Evolutionary conservation across 2,329 filamentous ascomycete genomes (phyloP).

Genomic region (Coniochaeta prunicola): DNA sequence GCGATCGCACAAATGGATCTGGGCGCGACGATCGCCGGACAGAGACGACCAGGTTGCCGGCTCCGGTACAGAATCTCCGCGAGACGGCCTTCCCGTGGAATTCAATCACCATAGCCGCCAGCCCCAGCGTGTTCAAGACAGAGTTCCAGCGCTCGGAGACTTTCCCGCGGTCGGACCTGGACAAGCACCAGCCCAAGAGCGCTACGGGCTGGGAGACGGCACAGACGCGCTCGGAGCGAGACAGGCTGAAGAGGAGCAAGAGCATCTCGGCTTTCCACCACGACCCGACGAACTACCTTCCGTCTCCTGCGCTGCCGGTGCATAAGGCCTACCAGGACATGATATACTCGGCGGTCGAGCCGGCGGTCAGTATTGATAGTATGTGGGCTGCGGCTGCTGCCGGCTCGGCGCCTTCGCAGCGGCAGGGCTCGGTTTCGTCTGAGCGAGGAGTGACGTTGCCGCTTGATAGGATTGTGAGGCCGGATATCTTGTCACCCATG

Average conservation of each 20-base stretch:
- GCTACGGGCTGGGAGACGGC: not conserved
- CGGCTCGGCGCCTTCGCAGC: not conserved
- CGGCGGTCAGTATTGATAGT: not conserved
- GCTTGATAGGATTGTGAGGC: not conserved
- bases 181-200: not conserved
- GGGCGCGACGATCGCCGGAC: not conserved
- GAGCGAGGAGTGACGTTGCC: not conserved
- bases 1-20: slow-evolving; percentile 24
- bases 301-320: not conserved
- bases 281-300: not conserved
- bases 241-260: not conserved
- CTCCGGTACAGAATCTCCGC: not conserved
- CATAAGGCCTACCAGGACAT: not conserved
- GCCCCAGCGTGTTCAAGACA: slow-evolving; percentile 12
- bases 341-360: not conserved
- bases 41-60: not conserved
- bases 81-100: not conserved
- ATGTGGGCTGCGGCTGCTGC: not conserved
- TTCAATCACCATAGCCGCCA: slow-evolving; percentile 15
- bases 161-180: not conserved
- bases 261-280: not conserved
- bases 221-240: not conserved
- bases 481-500: not conserved
- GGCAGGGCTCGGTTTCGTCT: not conserved
- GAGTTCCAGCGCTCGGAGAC: not conserved